Conservation (phyloP, 257 asterid species). For the Primulina eburnea region DNA sequence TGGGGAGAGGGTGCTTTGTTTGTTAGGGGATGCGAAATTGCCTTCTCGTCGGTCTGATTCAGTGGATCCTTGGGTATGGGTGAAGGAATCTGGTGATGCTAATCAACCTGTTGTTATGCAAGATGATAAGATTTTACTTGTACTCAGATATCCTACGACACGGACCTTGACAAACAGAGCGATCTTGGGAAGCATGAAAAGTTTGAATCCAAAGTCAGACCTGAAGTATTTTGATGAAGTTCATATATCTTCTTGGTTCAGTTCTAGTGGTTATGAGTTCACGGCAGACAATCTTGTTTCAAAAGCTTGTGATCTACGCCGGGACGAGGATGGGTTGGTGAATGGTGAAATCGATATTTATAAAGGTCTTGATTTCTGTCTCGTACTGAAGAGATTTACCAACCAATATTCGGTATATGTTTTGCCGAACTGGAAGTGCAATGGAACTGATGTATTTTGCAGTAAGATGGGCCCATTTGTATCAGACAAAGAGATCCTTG, state of each 20-base stretch:
- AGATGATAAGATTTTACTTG: slow-evolving; percentile 69
- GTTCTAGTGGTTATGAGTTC: slow-evolving; percentile 50
- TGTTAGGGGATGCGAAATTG: slow-evolving; percentile 63
- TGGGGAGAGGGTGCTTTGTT: slow-evolving; percentile 79
- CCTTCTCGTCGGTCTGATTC: slow-evolving; percentile 63
- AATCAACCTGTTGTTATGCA: slow-evolving; percentile 68
- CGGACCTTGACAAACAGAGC: slow-evolving; percentile 51
- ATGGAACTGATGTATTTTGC: slow-evolving; percentile 64
- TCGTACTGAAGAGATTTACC: slow-evolving; percentile 59
- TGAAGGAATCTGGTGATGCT: slow-evolving; percentile 57
- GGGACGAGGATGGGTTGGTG: slow-evolving; percentile 43
- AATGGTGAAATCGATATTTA: slow-evolving; percentile 47
- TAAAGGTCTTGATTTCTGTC: slow-evolving; percentile 71
- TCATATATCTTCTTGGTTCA: slow-evolving; percentile 57
- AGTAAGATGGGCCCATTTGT: slow-evolving; percentile 73
- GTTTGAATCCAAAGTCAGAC: slow-evolving; percentile 56
- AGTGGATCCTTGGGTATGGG: slow-evolving; percentile 69
- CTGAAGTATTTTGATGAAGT: slow-evolving; percentile 65
- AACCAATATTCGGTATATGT: slow-evolving; percentile 54
- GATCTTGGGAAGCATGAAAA: slow-evolving; percentile 65
- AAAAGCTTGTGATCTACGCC: slow-evolving; percentile 75
- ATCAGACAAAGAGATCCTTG: slow-evolving; percentile 51
- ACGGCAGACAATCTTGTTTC: slow-evolving; percentile 49
- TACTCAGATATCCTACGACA: slow-evolving; percentile 63
- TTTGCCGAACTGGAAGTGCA: slow-evolving; percentile 79